These are phyloP conservation scores for Plicaturopsis crispa DNA, from an alignment of 768 basidiomycete genomes.

Conservation along the genomic window DNA sequence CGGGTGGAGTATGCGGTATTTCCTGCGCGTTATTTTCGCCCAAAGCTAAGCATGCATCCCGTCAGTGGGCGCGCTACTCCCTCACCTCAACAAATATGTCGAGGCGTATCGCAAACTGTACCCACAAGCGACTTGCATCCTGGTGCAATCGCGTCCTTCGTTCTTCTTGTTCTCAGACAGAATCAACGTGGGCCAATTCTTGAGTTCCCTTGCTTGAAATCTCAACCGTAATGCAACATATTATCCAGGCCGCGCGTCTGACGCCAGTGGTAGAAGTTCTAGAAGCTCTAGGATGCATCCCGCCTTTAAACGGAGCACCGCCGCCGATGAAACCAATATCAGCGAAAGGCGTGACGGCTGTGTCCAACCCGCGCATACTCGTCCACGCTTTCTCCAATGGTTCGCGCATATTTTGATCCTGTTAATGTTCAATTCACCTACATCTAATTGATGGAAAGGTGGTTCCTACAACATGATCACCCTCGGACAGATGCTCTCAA, in stretches of 20 bases:
- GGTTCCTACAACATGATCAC: constrained; percentile 30
- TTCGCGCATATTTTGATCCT: constrained; percentile 8
- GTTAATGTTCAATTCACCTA: background rate
- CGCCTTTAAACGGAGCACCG: too few species aligned
- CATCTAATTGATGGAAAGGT: constrained; percentile 19
- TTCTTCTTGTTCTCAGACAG: constrained; percentile 27
- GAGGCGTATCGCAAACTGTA: constrained; percentile 31
- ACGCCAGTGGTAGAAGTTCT: constrained; percentile 29
- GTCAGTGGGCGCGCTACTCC: constrained; percentile 39
- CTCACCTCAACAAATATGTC: constrained; percentile 40
- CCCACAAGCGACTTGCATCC: constrained; percentile 32
- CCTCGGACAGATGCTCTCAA: constrained; percentile 24
- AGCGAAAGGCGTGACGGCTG: constrained; percentile 5
- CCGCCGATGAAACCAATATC: too few species aligned
- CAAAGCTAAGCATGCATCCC: too few species aligned
- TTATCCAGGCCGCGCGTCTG: constrained; percentile 10
- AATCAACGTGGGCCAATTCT: constrained; percentile 22
- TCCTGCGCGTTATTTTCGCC: too few species aligned
- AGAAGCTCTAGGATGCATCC: constrained; percentile 27
- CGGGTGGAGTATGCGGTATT: too few species aligned
- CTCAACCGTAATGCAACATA: background rate
- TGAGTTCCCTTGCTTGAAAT: background rate
- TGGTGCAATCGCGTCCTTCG: constrained; percentile 28
- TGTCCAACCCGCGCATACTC: constrained; percentile 24
- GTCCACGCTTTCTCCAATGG: constrained; percentile 44